Conservation (phyloP, 352 stramenopile genomes). For the Phytophthora macrochlamydospora region DNA sequence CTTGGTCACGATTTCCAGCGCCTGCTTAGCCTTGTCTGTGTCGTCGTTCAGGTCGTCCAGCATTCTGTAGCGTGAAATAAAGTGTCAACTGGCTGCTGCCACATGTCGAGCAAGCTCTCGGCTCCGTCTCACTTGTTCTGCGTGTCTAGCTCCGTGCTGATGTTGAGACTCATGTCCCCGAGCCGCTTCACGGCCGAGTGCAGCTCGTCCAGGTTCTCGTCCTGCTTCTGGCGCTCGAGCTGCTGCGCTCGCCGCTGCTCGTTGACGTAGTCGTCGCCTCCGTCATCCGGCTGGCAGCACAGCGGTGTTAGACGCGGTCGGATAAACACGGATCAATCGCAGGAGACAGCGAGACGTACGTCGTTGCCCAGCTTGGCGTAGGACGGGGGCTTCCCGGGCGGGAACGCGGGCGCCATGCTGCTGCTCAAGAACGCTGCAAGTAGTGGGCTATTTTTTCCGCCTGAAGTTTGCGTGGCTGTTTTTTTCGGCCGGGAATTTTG, state of each 20-base stretch:
- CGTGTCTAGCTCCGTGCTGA: conserved; percentile 82
- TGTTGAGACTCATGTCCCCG: conserved; percentile 84
- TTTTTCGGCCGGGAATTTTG: too few relatives aligned
- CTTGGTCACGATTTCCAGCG: conserved; percentile 78
- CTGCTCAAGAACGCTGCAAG: neutral
- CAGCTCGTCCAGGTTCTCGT: conserved; percentile 82
- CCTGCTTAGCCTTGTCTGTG: conserved; percentile 81
- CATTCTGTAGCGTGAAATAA: conserved; percentile 49
- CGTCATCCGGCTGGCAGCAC: conserved; percentile 46
- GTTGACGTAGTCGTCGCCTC: conserved; percentile 61
- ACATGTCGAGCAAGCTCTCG: neutral
- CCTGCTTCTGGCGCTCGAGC: conserved; percentile 81
- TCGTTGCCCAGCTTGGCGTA: conserved; percentile 81
- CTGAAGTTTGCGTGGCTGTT: too few relatives aligned
- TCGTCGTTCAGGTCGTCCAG: conserved; percentile 85
- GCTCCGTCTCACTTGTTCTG: conserved; percentile 67
- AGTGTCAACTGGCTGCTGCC: too few relatives aligned
- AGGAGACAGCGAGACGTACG: conserved; percentile 27
- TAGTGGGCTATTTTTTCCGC: too few relatives aligned
- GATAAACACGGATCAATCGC: too few relatives aligned
- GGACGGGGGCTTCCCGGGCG: conserved; percentile 59
- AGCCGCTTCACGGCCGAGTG: conserved; percentile 81
- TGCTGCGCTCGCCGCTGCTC: conserved; percentile 64
- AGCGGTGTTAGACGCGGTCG: neutral
- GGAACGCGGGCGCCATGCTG: conserved; percentile 66